Percentiles rank a stretch among this genome's conserved stretches.
Conservation (phyloP, 2,329 filamentous ascomycete genomes). For the Pestalotiopsis sp. region DNA sequence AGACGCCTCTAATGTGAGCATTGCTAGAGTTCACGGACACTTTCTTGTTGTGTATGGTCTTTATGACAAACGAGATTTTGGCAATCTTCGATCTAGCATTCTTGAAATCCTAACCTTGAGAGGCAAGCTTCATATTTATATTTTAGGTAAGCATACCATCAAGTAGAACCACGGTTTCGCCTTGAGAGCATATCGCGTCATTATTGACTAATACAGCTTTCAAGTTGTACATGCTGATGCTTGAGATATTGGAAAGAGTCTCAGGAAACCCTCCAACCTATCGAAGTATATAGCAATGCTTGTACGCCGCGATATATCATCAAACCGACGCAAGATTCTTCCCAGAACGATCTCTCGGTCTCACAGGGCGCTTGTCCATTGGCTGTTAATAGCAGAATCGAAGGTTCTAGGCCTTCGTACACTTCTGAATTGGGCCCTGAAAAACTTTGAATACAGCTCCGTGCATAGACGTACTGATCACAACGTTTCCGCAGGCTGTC, state of each 20-base stretch:
- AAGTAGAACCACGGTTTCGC: neutral
- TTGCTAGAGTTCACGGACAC: neutral
- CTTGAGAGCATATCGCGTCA: neutral
- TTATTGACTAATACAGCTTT: neutral
- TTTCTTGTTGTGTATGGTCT: neutral
- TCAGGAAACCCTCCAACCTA: neutral
- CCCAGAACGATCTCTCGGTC: too few relatives aligned
- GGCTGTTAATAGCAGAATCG: too few relatives aligned
- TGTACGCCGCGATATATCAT: neutral
- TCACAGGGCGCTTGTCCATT: too few relatives aligned
- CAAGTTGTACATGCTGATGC: neutral
- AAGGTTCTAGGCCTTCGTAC: too few relatives aligned
- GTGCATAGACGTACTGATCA: too few relatives aligned
- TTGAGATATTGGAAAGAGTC: neutral
- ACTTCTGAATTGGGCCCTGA: too few relatives aligned
- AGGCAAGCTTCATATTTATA: neutral
- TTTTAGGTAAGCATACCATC: neutral
- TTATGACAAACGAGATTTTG: neutral
- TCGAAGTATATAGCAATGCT: neutral
- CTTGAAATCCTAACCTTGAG: neutral
- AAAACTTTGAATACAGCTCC: too few relatives aligned
- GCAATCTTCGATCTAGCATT: neutral
- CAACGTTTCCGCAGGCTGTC: too few relatives aligned
- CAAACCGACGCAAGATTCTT: neutral
- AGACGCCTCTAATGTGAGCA: neutral